Evolutionary conservation across 2,329 filamentous ascomycete genomes (phyloP).

Genomic region (Diaporthe vexans): DNA sequence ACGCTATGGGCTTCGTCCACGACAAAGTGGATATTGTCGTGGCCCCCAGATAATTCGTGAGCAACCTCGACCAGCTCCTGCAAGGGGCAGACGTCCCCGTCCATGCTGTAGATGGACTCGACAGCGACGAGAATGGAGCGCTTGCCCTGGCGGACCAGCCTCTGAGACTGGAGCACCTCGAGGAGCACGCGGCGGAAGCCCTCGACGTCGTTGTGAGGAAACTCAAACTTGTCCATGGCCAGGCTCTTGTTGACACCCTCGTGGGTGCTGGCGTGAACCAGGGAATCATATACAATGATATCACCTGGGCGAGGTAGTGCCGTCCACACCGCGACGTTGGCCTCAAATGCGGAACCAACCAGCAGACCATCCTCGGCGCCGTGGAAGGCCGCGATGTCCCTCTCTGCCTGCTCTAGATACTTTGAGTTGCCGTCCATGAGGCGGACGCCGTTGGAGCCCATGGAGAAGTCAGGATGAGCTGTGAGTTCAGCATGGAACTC

Average conservation of each 20-base stretch:
- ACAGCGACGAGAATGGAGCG: slow-evolving; percentile 56
- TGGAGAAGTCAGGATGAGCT: slow-evolving; percentile 52
- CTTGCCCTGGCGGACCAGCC: slow-evolving; percentile 47
- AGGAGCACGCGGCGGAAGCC: slow-evolving; percentile 51
- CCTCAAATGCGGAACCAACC: slow-evolving; percentile 71
- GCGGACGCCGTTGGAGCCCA: slow-evolving; percentile 70
- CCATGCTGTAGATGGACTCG: slow-evolving; percentile 63
- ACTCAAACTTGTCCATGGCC: slow-evolving; percentile 59
- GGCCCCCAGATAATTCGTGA: slow-evolving; percentile 48
- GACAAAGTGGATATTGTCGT: slow-evolving; percentile 61
- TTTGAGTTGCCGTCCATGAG: slow-evolving; percentile 75
- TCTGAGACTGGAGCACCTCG: slow-evolving; percentile 53
- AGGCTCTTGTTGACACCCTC: slow-evolving; percentile 74
- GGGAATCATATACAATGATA: slow-evolving; percentile 73
- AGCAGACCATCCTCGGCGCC: slow-evolving; percentile 67
- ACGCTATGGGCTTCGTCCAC: slow-evolving; percentile 70
- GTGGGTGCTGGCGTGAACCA: slow-evolving; percentile 76
- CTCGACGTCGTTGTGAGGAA: slow-evolving; percentile 56
- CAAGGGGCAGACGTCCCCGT: slow-evolving; percentile 59
- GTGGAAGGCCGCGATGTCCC: slow-evolving; percentile 76
- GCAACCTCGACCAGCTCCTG: slow-evolving; percentile 53
- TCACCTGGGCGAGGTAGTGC: slow-evolving; percentile 66
- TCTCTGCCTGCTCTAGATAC: slow-evolving; percentile 65
- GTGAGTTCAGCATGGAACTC: not conserved
- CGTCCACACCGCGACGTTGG: slow-evolving; percentile 65